Evolutionary conservation across 2,329 filamentous ascomycete genomes (phyloP), one percentile per base, ranked within the genome.

Genomic region (Trichoderma pleuroti): DNA sequence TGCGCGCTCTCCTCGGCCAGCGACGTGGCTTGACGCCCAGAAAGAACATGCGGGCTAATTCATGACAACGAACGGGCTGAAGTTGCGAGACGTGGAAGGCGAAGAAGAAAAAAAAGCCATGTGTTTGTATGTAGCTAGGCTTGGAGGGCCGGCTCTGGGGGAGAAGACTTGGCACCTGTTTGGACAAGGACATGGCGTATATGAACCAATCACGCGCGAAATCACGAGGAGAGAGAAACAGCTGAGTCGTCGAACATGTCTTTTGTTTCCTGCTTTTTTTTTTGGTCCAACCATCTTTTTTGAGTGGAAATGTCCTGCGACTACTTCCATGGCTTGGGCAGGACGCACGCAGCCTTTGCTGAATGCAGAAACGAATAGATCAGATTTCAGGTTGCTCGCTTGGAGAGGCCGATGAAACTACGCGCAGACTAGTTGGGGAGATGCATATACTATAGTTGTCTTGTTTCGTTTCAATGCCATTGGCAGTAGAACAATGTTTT

Each of bases 381-480:
- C 61, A 52, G 42, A 64, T n/a, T 34, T n/a, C 42, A 64, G 62
- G n/a, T 24, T 24, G 21, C 62, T 64, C 62, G 62, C 62, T 64
- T 54, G 42, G 62, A 64, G 42, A 34, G 30, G n/a, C 39, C 62
- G 62, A 54, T 7, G 62, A 49, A 49, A 64, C 60, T 63, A 64
- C 62, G 30, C 14, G 62, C 62, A 64, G 42, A 39, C 16, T 64
- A 64, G 42, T 46, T n/a, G n/a, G 60, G 18, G 39, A 16, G 39
- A n/a, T 42, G 39, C 39, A 42, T n/a, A 42, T 42, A 42, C 26
- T 28, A 28, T 42, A 28, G 5, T 28, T 3, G 3, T 28, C 26
- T 42, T 16, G 39, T 39, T 39, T 39, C 36, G 36, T 42, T 42
- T 42, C 39, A 42, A 42, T 42, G 18, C 16, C 16, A 42, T n/a